Base-by-base conservation (phyloP, 2,329 filamentous ascomycete genomes). In the Beauveria varroae region DNA sequence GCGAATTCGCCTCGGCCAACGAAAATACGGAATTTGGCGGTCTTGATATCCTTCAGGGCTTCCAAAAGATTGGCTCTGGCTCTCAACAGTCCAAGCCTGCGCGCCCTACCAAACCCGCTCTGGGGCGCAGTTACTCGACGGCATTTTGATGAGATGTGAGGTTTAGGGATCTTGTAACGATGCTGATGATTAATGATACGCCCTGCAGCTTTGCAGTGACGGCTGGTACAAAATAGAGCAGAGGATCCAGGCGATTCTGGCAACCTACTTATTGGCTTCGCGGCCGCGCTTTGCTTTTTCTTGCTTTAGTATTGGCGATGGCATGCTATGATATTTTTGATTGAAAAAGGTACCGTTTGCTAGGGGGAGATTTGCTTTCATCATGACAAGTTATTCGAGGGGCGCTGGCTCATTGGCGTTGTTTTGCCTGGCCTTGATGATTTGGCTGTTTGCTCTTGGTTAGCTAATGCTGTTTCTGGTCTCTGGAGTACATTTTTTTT, bases 11-110 rank as follows among this genome's bases (percentile, higher is more conserved):
- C 22, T 70, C 71, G 44, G 67, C 70, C 1, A 67, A 78, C 50
- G 79, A 85, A 41, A 76, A 77, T 3, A 79, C 83, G 62, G 85
- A 87, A 49, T 79, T 78, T 63, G 74, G 81, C 16, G 84, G 82
- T 1, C 80, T 91, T 56, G 89, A 92, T 67, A 87, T 92, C 65
- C 81, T 89, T 51, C 86, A 90, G 69, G 88, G 88, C 10, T 92
- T 91, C 68, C 84, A 88, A 70, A 89, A 87, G 75, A 91, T 92
- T 70, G 88, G 88, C 52, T 76, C 78, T 51, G 77, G 70, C 65
- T 69, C 70, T 34, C 70, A 75, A 64, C 49, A 68, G 61, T 61
- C 70, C 63, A 72, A 71, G 63, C 70, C 67, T 46, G 64, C 68
- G 40, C 68, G 68, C 62, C 65, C 66, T 18, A 70, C 68, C 30